Base-by-base conservation (phyloP, 2,329 filamentous ascomycete species). In the Microsporum ferrugineum region DNA sequence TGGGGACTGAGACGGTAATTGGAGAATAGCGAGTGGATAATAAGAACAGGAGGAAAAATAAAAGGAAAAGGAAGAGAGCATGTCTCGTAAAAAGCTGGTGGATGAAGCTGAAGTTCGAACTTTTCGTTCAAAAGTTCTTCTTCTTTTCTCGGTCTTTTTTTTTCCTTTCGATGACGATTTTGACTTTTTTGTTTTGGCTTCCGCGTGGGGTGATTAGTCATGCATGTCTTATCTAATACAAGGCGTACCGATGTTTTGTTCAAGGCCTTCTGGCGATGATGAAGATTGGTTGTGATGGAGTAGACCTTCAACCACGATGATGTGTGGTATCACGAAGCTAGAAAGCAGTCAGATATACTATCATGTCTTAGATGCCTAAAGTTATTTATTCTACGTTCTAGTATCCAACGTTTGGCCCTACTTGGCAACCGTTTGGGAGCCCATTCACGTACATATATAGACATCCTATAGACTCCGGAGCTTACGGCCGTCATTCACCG, bases 61-160 rank as follows among this genome's bases (percentile, higher is more conserved):
- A 33, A 27, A 56, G 51, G 12, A 33, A 12, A 14, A 56, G 51
- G 34, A 36, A 33, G 23, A 31, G n/a, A 29, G 51, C 6, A 29
- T 33, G 51, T 33, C n/a, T 34, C 10, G 29, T 10, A 56, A 10
- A 33, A 41, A 12, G 38, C 38, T 41, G 38, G 39, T n/a, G n/a
- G 51, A 56, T 33, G 51, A 17, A 56, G 34, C 29, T 8, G 34
- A 14, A 14, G 39, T 23, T 43, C 39, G 34, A 34, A 8, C 7
- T 23, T 68, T 65, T 27, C 81, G 17, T 23, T 23, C 17, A 23
- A 23, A 23, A 23, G 17, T 66, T 2, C 75, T 67, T 2, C 75
- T 67, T 6, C 62, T 41, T 27, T 79, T 71, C 38, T 72, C 71
- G 1, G 57, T 29, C 12, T 62, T 29, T 33, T 14, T 34, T 60